A percentile compares a stretch with the other conserved stretches of the same genome.
These are phyloP conservation scores for Helotiales sp. DNA, from an alignment of 2,329 filamentous ascomycete genomes.

Conservation along the genomic window DNA sequence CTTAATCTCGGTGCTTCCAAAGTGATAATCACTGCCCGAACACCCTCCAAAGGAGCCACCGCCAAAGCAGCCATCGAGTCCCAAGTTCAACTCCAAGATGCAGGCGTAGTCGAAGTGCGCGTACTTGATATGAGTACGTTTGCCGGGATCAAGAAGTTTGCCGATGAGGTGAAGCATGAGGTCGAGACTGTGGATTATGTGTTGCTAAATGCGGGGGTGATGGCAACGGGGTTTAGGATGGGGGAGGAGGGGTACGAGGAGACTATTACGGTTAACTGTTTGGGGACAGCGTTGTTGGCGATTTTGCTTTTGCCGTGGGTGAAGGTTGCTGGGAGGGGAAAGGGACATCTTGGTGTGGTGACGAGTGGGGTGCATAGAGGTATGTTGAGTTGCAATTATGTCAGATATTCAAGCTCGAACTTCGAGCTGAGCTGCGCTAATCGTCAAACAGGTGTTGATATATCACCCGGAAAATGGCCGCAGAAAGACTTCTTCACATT, in stretches of 20 bases:
- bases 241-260: constrained; percentile 53
- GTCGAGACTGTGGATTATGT: constrained; percentile 38
- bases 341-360: constrained; percentile 36
- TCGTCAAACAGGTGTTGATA: constrained; percentile 15
- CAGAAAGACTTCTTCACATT: constrained; percentile 32
- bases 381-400: neutral
- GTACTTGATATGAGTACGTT: constrained; percentile 39
- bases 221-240: constrained; percentile 27
- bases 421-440: neutral
- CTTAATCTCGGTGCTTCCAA: constrained; percentile 47
- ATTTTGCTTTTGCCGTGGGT: constrained; percentile 57
- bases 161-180: constrained; percentile 32
- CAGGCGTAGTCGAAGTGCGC: constrained; percentile 33
- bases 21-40: constrained; percentile 49
- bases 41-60: constrained; percentile 44
- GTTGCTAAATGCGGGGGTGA: constrained; percentile 41
- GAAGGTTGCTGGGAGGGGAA: constrained; percentile 43
- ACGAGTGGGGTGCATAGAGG: constrained; percentile 32
- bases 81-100: constrained; percentile 28
- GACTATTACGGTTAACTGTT: constrained; percentile 61
- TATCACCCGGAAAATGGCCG: constrained; percentile 26
- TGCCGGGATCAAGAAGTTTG: constrained; percentile 32
- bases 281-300: constrained; percentile 60
- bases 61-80: constrained; percentile 47
- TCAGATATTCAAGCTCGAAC: neutral